Evolutionary conservation across 1,139 yeast species (phyloP).

Genomic region (Yamadazyma atlantica): DNA sequence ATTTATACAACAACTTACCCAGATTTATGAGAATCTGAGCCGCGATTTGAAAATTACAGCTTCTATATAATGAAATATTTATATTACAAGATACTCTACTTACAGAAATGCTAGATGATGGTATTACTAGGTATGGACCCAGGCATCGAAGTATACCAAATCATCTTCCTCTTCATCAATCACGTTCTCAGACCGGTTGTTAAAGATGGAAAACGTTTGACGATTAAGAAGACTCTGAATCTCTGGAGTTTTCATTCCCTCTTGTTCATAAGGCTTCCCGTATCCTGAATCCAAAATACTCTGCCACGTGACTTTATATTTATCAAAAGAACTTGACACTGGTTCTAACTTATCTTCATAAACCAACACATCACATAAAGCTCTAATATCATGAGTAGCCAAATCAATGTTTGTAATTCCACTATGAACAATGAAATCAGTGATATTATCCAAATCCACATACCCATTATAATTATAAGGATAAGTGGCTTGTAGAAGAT

Average conservation of each 20-base stretch:
- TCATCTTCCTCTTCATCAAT: constrained; percentile 37
- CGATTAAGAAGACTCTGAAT: constrained; percentile 10
- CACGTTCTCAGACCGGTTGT: constrained; percentile 31
- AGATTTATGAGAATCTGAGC: no score
- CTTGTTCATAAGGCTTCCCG: constrained; percentile 40
- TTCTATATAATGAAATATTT: no score
- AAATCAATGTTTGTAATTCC: constrained; percentile 84
- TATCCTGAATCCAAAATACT: constrained; percentile 64
- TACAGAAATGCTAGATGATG: no score
- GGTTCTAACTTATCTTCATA: constrained; percentile 84
- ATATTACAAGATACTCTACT: neutral
- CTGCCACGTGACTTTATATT: constrained; percentile 60
- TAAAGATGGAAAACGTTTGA: constrained; percentile 34
- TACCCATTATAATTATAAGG: constrained; percentile 59
- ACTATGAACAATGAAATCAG: constrained; percentile 70
- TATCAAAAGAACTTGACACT: constrained; percentile 45
- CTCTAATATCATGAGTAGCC: constrained; percentile 68
- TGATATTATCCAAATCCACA: constrained; percentile 70
- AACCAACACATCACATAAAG: constrained; percentile 83
- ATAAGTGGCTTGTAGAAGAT: constrained; percentile 39
- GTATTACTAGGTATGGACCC: constrained; percentile 25
- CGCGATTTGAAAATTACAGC: no score
- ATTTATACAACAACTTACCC: no score
- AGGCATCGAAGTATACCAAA: constrained; percentile 40
- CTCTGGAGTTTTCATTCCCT: constrained; percentile 14